Evolutionary conservation across 2,329 filamentous ascomycete species (phyloP).

Genomic region (Fusarium floridanum): DNA sequence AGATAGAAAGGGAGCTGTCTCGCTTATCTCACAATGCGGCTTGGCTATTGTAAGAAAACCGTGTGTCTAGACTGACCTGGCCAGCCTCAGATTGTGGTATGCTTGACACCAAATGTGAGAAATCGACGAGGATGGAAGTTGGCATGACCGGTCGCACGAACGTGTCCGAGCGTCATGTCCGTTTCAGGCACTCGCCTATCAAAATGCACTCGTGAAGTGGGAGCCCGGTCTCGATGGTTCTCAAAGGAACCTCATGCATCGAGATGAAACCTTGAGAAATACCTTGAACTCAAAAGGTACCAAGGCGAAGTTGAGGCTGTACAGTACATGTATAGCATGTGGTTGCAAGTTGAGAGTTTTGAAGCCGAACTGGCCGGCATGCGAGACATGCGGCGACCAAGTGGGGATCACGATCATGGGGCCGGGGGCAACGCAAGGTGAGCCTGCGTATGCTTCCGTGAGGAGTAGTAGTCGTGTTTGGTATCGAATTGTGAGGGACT

Average conservation of each 20-base stretch:
- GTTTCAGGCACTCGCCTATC: constrained; percentile 1
- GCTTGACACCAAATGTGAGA: background rate
- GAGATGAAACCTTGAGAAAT: constrained; percentile 3
- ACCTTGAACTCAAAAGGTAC: background rate
- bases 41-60: background rate
- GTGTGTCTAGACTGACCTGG: background rate
- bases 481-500: background rate
- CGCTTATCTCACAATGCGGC: constrained; percentile 23
- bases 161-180: constrained; percentile 2
- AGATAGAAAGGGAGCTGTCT: constrained; percentile 19
- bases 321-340: constrained; percentile 1
- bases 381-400: constrained; percentile 13
- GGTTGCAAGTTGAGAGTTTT: constrained; percentile 1
- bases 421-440: constrained; percentile 11
- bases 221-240: background rate
- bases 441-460: background rate
- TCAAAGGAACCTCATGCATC: background rate
- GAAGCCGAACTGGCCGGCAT: constrained; percentile 6
- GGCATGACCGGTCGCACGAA: background rate
- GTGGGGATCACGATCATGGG: constrained; percentile 27
- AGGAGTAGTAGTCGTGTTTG: background rate
- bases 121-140: background rate
- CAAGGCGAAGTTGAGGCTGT: background rate
- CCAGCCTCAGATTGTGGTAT: background rate
- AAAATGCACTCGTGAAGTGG: background rate